phyloP scores from a whole-genome alignment of 2,329 filamentous ascomycete genomes.

The Colletotrichum phormii region DNA sequence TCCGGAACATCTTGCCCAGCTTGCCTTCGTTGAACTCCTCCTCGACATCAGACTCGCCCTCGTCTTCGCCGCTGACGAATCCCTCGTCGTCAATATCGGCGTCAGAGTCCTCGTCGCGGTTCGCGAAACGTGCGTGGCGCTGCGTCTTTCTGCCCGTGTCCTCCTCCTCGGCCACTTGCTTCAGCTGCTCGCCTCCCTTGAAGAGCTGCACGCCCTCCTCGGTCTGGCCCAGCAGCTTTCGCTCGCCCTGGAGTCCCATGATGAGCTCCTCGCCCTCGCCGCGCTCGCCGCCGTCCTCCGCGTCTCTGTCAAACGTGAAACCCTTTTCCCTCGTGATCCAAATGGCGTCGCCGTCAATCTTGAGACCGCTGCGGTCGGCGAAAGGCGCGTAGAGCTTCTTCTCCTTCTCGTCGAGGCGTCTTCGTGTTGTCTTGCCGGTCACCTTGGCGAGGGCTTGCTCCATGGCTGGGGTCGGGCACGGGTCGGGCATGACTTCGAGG shows the following conservation, averaged over 20 bases:
- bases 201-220: slow-evolving; percentile 89
- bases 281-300: slow-evolving; percentile 76
- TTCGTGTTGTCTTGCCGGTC: slow-evolving; percentile 82
- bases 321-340: slow-evolving; percentile 82
- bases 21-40: slow-evolving; percentile 69
- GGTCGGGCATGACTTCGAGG: slow-evolving; percentile 91
- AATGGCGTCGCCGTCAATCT: slow-evolving; percentile 97
- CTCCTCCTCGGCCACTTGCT: slow-evolving; percentile 61
- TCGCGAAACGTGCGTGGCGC: slow-evolving; percentile 68
- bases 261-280: slow-evolving; percentile 98
- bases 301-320: slow-evolving; percentile 79
- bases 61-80: slow-evolving; percentile 65
- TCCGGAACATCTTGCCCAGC: slow-evolving; percentile 71
- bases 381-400: slow-evolving; percentile 97
- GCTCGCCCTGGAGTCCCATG: slow-evolving; percentile 85
- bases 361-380: slow-evolving; percentile 95
- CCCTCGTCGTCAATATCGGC: slow-evolving; percentile 61
- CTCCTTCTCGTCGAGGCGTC: slow-evolving; percentile 93
- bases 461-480: slow-evolving; percentile 93
- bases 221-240: slow-evolving; percentile 83
- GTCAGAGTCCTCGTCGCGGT: slow-evolving; percentile 65
- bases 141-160: slow-evolving; percentile 72
- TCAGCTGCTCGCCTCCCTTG: slow-evolving; percentile 78
- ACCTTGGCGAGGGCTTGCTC: slow-evolving; percentile 88
- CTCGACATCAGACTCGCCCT: slow-evolving; percentile 63